Evolutionary conservation across 2,329 filamentous ascomycete species (phyloP), one percentile per base, ranked within the genome.

Genomic region (Penicillium corylophilum): DNA sequence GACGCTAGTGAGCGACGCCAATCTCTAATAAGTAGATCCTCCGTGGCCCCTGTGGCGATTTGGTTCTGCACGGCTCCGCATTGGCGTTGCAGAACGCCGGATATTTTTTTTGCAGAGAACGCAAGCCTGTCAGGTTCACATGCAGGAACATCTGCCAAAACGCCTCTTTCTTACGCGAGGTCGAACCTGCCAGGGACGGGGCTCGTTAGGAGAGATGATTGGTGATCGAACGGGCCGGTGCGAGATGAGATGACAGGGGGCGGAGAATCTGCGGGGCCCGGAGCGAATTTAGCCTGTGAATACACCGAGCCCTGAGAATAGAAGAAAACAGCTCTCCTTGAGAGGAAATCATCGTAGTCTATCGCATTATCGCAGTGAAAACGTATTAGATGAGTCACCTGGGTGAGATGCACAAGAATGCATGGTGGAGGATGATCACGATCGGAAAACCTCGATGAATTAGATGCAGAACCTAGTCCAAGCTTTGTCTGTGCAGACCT

Each of bases 181-280:
- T 20, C 36, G 31, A 36, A 16, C 15, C n/a, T 13, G 24, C 16
- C 38, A 49, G 28, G 29, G 28, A 51, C 45, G 38, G 40, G n/a
- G n/a, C 24, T 16, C 15, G 4, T 7, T 4, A 1, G 10, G 29
- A 16, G 29, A 8, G 13, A 4, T 55, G 46, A 59, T 60, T 60
- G 54, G 58, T 50, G 44, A 44, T 28, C 31, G 12, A 28, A 33
- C 18, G 29, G 24, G 43, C 33, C 38, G 22, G 24, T 24, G 28
- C 44, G 18, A 22, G 22, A 33, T 33, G 31, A 31, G 13, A 31
- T 36, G 53, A 60, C 59, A 60, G 53, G 59, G 59, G 55, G 52
- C 57, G 57, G 59, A 46, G 38, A 61, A 51, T 58, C 42, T 50
- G 44, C 55, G 57, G 57, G 51, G 44, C 44, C 8, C 26, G 23